These are phyloP conservation scores for Fusarium oxysporum DNA, from an alignment of 2,329 filamentous ascomycete genomes.

Conservation along the genomic window DNA sequence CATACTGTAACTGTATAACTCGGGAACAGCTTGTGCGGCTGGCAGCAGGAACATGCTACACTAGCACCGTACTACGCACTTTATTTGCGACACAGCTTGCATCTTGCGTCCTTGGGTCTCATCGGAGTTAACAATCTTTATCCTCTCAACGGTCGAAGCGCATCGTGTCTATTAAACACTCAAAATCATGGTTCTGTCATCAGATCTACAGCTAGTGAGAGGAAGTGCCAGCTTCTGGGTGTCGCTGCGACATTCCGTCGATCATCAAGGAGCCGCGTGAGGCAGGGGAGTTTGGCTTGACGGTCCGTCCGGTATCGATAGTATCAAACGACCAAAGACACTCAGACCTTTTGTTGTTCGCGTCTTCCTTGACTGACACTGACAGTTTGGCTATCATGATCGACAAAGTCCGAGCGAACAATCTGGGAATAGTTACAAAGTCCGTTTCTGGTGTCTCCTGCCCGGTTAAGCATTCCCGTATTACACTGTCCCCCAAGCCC, in stretches of 20 bases:
- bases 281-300: conserved; percentile 4
- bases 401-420: conserved; percentile 11
- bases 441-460: background rate
- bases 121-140: conserved; percentile 7
- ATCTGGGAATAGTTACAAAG: background rate
- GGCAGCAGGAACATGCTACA: conserved; percentile 17
- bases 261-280: conserved; percentile 26
- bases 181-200: background rate
- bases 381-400: conserved; percentile 4
- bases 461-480: conserved; percentile 19
- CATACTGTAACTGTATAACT: background rate
- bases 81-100: conserved; percentile 13
- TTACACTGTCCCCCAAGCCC: background rate
- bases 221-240: background rate
- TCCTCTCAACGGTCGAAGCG: conserved; percentile 1
- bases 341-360: background rate
- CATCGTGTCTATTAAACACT: background rate
- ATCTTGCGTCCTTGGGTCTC: conserved; percentile 9
- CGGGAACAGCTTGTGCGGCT: background rate
- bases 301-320: background rate
- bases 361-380: background rate
- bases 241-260: conserved; percentile 14
- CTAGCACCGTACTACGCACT: conserved; percentile 3
- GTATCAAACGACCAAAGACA: conserved; percentile 2
- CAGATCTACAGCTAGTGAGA: conserved; percentile 12